Percentiles rank a stretch among this genome's conserved stretches.
Evolutionary conservation across 2,329 filamentous ascomycete species (phyloP).

Genomic region (Dactylellina sp.): DNA sequence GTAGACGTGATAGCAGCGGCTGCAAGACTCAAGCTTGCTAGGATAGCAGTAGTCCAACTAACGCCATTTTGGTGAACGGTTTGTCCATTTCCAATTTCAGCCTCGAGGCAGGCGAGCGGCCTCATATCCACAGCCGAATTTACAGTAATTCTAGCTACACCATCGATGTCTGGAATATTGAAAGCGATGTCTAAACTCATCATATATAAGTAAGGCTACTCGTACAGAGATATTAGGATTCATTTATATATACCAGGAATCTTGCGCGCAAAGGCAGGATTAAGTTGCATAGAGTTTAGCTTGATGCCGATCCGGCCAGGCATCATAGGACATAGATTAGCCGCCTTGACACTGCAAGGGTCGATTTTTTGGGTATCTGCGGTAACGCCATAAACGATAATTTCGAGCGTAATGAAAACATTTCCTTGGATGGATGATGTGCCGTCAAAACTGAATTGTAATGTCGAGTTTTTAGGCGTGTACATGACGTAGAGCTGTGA

Average conservation of each 20-base stretch:
- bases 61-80: constrained; percentile 89
- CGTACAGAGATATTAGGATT: not conserved
- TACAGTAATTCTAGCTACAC: constrained; percentile 82
- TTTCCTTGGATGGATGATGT: constrained; percentile 85
- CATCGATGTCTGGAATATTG: constrained; percentile 88
- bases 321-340: constrained; percentile 89
- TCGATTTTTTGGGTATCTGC: constrained; percentile 76
- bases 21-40: constrained; percentile 83
- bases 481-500: constrained; percentile 87
- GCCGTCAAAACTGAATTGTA: constrained; percentile 80
- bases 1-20: constrained; percentile 90
- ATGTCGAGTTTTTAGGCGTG: constrained; percentile 78
- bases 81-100: constrained; percentile 87
- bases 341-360: constrained; percentile 76
- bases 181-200: constrained; percentile 77
- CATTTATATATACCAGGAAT: constrained; percentile 72
- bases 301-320: constrained; percentile 81
- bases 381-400: constrained; percentile 84
- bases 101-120: constrained; percentile 83
- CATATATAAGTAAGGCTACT: not conserved
- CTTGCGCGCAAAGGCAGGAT: constrained; percentile 69
- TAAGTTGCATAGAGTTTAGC: constrained; percentile 73
- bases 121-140: constrained; percentile 72
- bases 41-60: constrained; percentile 87
- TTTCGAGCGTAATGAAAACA: constrained; percentile 79